Base-by-base conservation (phyloP, 306 rosid genomes). In the Dalbergia oliveri region DNA sequence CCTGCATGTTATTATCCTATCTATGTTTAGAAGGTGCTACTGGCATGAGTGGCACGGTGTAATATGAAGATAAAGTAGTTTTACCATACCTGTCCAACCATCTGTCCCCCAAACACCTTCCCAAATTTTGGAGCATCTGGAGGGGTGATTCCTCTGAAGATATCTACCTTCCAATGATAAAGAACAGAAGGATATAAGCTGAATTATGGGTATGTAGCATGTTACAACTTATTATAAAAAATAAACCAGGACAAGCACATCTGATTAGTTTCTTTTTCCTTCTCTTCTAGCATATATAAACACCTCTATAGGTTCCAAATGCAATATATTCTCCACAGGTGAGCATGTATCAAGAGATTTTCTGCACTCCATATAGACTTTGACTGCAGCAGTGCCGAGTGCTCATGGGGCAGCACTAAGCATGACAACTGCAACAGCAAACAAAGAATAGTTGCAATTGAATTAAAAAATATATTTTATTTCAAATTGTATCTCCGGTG, bases 41-140 rank as follows among this genome's bases (percentile, higher is more conserved):
- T 69, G 67, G 59, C 57, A 70, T 37, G 54, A 81, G 61, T 51
- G 45, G 59, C 62, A 79, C 8, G 39, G 7, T 14, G 37, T 54
- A 66, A 57, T 23, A 67, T 6, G 43, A 56, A 45, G 62, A 75
- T 49, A 68, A 51, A 69, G 75, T 35, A 62, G 72, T 63, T 77
- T 79, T 62, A 78, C 73, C 80, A 64, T 88, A 88, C 98, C 98
- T 95, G 99, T 83, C 96, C 98, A 84, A 95, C 79, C 19, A 93
- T 26, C 75, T 95, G 98, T 62, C 99, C 99, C 51, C 99, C 99
- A 59, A 93, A 95, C 77, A 95, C 98, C 81, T 91, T 89, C 63
- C 97, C 98, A 81, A 91, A 91, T 65, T 68, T 86, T 64, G 99
- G 98, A 39, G 99, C 99, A 63, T 87, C 87, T 8, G 84, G 88